Percentiles rank a stretch among this genome's conserved stretches.
phyloP scores from a whole-genome alignment of 2,329 filamentous ascomycete genomes.

The Diaporthe ilicicola region DNA sequence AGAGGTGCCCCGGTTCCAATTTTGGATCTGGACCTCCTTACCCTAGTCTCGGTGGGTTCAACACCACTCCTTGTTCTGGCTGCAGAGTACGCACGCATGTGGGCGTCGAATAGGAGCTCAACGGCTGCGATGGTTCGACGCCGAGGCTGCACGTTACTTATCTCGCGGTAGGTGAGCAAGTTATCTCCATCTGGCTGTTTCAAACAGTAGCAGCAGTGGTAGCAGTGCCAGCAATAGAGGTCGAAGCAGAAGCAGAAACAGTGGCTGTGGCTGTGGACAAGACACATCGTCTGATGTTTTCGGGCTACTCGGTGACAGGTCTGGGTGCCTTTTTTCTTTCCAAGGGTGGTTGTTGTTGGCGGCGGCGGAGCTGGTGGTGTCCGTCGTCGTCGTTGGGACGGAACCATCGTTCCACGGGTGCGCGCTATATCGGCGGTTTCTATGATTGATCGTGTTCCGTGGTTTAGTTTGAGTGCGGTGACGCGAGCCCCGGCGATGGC shows the following conservation, averaged over 20 bases:
- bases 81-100: not conserved
- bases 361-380: not conserved
- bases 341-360: not conserved
- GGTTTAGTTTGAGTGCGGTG: not conserved
- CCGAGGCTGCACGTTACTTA: not conserved
- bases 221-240: not conserved
- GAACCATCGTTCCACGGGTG: not conserved
- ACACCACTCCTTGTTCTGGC: not conserved
- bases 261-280: not conserved
- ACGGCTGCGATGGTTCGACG: not conserved
- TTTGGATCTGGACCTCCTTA: not conserved
- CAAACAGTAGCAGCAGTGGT: not conserved
- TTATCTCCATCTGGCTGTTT: not conserved
- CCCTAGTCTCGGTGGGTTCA: not conserved
- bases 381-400: not conserved
- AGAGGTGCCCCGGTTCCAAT: not conserved
- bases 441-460: not conserved
- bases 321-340: not conserved
- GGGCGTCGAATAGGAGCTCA: not conserved
- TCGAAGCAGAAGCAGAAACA: not conserved
- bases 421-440: not conserved
- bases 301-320: not conserved
- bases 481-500: not conserved
- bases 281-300: conserved; percentile 1
- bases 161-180: not conserved